Percentiles rank a stretch among this genome's conserved stretches.
Evolutionary conservation across 75 land plant species (phyloP).

Genomic region (Ceratopteris richardii): DNA sequence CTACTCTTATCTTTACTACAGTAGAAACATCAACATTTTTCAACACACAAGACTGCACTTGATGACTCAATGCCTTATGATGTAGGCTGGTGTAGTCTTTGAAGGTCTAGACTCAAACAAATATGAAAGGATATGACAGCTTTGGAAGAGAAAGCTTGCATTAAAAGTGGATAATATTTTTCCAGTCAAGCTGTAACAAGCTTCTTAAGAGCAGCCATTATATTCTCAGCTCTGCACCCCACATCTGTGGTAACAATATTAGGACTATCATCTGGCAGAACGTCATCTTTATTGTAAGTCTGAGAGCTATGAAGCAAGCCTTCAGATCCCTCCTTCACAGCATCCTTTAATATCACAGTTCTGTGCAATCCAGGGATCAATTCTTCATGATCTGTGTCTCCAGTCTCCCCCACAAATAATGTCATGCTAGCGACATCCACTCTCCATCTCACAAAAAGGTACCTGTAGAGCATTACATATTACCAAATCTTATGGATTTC

Average conservation of each 20-base stretch:
- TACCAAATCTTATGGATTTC: too few relatives aligned
- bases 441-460: slow-evolving; percentile 66
- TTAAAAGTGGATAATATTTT: too few relatives aligned
- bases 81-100: too few relatives aligned
- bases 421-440: slow-evolving; percentile 55
- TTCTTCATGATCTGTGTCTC: slow-evolving; percentile 78
- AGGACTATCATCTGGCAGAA: slow-evolving; percentile 35
- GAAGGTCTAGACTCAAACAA: too few relatives aligned
- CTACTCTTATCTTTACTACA: too few relatives aligned
- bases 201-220: slow-evolving; percentile 7
- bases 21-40: too few relatives aligned
- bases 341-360: slow-evolving; percentile 42
- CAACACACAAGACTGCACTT: too few relatives aligned
- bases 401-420: slow-evolving; percentile 67
- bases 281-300: slow-evolving; percentile 48
- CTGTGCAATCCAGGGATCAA: slow-evolving; percentile 63
- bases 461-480: slow-evolving; percentile 25
- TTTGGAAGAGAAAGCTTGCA: too few relatives aligned
- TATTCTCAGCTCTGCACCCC: slow-evolving; percentile 16
- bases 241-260: slow-evolving; percentile 18
- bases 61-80: too few relatives aligned
- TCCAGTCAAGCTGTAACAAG: too few relatives aligned
- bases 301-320: slow-evolving; percentile 34
- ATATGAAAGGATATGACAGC: too few relatives aligned
- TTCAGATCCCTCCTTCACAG: slow-evolving; percentile 48